Percentiles rank a stretch among this genome's conserved stretches.
Evolutionary conservation across 768 basidiomycete genomes (phyloP).

Genomic region (Erythrobasidium yunnanense): DNA sequence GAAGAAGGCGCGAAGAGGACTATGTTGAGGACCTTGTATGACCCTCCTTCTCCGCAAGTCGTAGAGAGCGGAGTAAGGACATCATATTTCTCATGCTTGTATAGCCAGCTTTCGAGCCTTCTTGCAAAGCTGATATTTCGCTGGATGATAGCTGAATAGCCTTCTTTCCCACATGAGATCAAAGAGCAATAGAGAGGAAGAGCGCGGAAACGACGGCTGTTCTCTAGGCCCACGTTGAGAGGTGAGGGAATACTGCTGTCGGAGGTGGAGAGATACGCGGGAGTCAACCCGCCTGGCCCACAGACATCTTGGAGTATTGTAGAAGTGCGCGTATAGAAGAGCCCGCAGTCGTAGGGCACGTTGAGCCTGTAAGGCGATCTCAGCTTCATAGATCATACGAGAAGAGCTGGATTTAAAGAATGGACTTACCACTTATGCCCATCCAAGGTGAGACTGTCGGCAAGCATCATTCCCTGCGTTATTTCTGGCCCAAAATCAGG

Average conservation of each 20-base stretch:
- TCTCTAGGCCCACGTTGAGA: slow-evolving; percentile 45
- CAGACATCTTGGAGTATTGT: slow-evolving; percentile 39
- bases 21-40: slow-evolving; percentile 33
- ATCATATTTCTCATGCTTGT: slow-evolving; percentile 31
- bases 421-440: slow-evolving; percentile 37
- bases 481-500: slow-evolving; percentile 39
- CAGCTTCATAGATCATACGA: neutral
- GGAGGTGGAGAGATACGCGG: slow-evolving; percentile 42
- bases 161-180: slow-evolving; percentile 42
- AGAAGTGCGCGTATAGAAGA: slow-evolving; percentile 43
- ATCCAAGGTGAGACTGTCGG: slow-evolving; percentile 45
- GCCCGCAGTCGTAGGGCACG: slow-evolving; percentile 43
- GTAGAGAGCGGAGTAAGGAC: slow-evolving; percentile 36
- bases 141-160: slow-evolving; percentile 42
- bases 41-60: neutral
- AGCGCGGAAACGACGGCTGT: slow-evolving; percentile 45
- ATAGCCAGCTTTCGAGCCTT: slow-evolving; percentile 40
- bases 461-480: slow-evolving; percentile 41
- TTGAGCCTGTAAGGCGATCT: slow-evolving; percentile 42
- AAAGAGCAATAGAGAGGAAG: slow-evolving; percentile 44
- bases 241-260: slow-evolving; percentile 33
- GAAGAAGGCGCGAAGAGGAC: slow-evolving; percentile 31
- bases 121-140: slow-evolving; percentile 44
- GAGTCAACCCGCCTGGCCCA: slow-evolving; percentile 39
- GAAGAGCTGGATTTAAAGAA: neutral